phyloP scores from a whole-genome alignment of 805 yeast genomes.

The Ogataea allantospora region DNA sequence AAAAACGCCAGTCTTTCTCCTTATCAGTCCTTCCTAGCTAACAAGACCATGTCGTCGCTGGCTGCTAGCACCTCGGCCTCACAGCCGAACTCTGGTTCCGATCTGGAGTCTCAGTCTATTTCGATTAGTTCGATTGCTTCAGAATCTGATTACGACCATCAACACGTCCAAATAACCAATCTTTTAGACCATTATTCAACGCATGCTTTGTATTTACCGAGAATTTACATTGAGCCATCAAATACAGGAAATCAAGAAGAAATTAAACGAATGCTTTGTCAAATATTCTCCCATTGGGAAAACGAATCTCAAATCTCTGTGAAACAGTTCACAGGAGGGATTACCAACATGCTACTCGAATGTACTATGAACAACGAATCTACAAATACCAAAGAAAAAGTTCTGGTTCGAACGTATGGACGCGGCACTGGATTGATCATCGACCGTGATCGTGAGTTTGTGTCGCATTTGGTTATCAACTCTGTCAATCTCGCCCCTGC shows the following conservation, averaged over 20 bases:
- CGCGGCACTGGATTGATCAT: constrained; percentile 69
- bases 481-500: constrained; percentile 65
- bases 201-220: constrained; percentile 51
- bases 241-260: constrained; percentile 35
- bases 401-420: constrained; percentile 70
- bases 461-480: constrained; percentile 63
- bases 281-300: constrained; percentile 44
- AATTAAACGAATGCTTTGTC: constrained; percentile 38
- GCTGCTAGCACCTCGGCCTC: constrained; percentile 18
- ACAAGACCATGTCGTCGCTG: constrained; percentile 28
- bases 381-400: constrained; percentile 33
- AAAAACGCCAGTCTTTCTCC: constrained; percentile 6
- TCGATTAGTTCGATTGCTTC: constrained; percentile 12
- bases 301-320: constrained; percentile 33
- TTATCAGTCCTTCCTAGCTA: constrained; percentile 25
- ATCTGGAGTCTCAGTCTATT: constrained; percentile 14
- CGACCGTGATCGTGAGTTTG: constrained; percentile 71
- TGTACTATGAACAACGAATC: constrained; percentile 34
- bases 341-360: constrained; percentile 57
- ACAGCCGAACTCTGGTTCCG: constrained; percentile 11
- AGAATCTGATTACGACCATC: constrained; percentile 2
- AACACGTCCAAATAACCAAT: constrained; percentile 12
- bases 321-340: constrained; percentile 57
- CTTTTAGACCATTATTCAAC: constrained; percentile 36
- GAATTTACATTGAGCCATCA: constrained; percentile 38